Conservation (phyloP, 139 green algal genomes). For the Ettlia oleoabundans region DNA sequence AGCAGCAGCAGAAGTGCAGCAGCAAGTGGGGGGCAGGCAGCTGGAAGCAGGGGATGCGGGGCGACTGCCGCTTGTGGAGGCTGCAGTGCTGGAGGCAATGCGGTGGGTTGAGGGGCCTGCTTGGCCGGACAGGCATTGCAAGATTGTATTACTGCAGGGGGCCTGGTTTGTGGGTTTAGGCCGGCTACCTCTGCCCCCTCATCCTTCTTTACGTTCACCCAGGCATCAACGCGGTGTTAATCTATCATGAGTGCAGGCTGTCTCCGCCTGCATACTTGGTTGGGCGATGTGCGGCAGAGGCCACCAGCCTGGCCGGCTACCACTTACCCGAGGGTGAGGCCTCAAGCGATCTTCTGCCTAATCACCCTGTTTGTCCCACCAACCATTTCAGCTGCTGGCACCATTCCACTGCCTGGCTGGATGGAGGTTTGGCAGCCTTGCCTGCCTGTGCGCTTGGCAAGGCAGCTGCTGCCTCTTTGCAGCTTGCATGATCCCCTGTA, state of each 20-base stretch:
- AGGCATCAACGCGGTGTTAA: background rate
- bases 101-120: slow-evolving; percentile 52
- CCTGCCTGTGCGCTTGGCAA: no score
- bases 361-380: no score
- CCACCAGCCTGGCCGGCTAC: slow-evolving; percentile 42
- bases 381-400: no score
- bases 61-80: slow-evolving; percentile 63
- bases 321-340: slow-evolving; percentile 47
- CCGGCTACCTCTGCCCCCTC: no score
- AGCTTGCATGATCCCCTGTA: no score
- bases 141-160: no score
- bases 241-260: slow-evolving; percentile 40
- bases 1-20: slow-evolving; percentile 56
- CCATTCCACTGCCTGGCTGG: no score
- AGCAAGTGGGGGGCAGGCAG: background rate
- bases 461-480: no score
- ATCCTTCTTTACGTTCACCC: background rate
- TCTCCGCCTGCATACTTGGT: slow-evolving; percentile 90
- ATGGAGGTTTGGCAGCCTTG: no score
- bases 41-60: slow-evolving; percentile 10
- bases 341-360: no score
- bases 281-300: slow-evolving; percentile 70
- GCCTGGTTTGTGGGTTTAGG: no score
- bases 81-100: slow-evolving; percentile 83
- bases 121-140: no score